phyloP scores from a whole-genome alignment of 495 filamentous ascomycete species.

The Chaetomium tenue region DNA sequence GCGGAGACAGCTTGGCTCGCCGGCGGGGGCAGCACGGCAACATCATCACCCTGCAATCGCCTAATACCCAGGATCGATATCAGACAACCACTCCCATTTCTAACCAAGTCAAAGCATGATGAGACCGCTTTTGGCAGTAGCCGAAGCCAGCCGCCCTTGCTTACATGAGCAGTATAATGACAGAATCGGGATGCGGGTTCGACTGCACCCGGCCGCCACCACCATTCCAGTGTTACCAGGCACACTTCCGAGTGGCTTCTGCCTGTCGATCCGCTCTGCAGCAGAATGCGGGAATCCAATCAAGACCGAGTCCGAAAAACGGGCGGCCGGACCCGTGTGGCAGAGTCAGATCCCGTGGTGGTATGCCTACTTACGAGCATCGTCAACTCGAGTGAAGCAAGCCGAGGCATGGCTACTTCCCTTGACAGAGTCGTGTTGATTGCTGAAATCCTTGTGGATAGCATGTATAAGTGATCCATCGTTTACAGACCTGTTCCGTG shows the following conservation, averaged over 20 bases:
- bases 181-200: constrained; percentile 24
- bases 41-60: neutral
- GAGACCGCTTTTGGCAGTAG: neutral
- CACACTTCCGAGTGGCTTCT: constrained; percentile 25
- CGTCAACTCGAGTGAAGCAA: neutral
- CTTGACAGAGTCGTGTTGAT: neutral
- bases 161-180: constrained; percentile 22
- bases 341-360: neutral
- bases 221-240: neutral
- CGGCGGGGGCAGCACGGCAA: neutral
- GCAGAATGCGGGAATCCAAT: constrained; percentile 12
- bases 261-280: constrained; percentile 1
- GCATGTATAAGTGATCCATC: neutral
- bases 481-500: neutral
- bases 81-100: neutral
- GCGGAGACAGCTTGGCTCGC: neutral
- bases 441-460: neutral
- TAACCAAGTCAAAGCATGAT: neutral
- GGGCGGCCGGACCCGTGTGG: constrained; percentile 3
- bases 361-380: neutral
- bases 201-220: constrained; percentile 19
- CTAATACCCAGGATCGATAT: neutral
- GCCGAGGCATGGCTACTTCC: neutral
- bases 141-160: neutral
- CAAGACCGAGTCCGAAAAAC: neutral